phyloP scores from a whole-genome alignment of 139 green algal genomes.

The Closterium sp. region DNA sequence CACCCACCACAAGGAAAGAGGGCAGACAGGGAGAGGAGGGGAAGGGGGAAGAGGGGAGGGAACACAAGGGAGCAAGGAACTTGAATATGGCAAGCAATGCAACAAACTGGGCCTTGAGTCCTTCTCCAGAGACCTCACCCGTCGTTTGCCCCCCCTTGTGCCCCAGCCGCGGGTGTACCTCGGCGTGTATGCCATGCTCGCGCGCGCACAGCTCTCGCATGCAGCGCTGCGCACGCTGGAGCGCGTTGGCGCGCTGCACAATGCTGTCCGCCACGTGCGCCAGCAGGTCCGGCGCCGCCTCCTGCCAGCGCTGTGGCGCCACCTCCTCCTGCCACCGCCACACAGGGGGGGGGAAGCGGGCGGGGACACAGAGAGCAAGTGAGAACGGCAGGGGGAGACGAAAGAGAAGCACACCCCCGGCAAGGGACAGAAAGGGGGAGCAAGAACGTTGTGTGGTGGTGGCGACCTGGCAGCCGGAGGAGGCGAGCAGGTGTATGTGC shows the following conservation, averaged over 20 bases:
- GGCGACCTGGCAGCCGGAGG: constrained; percentile 34
- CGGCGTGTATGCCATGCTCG: constrained; percentile 2
- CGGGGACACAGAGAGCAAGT: not conserved
- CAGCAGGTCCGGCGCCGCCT: constrained; percentile 23
- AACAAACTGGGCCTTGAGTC: no score
- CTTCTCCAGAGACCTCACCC: no score
- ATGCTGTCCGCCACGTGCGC: constrained; percentile 26
- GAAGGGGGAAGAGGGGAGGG: not conserved
- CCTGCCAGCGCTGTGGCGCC: not conserved
- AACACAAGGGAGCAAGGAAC: not conserved
- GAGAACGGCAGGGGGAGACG: not conserved
- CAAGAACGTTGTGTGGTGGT: not conserved
- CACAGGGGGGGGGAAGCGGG: not conserved
- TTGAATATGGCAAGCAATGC: not conserved
- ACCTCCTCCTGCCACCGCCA: constrained; percentile 11
- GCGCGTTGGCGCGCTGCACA: constrained; percentile 19
- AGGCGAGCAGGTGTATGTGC: constrained; percentile 42
- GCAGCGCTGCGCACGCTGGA: not conserved
- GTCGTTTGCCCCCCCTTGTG: no score
- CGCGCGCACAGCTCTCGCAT: constrained; percentile 12
- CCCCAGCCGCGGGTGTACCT: not conserved
- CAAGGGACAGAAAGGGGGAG: not conserved
- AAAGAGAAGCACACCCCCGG: not conserved
- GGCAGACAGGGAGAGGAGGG: not conserved
- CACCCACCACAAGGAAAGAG: not conserved